These are phyloP conservation scores for Eleusine indica DNA, from an alignment of 176 grass and related monocot species.

Conservation along the genomic window DNA sequence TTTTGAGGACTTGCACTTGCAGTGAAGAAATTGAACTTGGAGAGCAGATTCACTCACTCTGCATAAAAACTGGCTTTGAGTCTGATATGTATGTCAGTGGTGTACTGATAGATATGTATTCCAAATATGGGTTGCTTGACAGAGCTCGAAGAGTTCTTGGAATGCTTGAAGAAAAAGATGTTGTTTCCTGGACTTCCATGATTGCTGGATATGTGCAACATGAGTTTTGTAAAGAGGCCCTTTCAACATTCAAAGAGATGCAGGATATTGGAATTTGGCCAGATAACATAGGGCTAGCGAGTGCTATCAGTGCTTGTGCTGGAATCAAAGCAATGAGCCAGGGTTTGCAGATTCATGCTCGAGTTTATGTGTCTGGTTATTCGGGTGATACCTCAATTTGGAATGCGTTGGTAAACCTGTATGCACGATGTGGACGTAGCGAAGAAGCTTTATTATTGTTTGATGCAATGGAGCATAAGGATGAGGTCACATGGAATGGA, in stretches of 20 bases:
- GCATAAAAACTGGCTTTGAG: slow-evolving; percentile 52
- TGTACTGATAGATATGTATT: slow-evolving; percentile 80
- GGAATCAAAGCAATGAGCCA: slow-evolving; percentile 68
- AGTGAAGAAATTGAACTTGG: slow-evolving; percentile 54
- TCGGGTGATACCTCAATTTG: slow-evolving; percentile 63
- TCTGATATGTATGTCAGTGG: slow-evolving; percentile 72
- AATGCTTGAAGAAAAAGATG: slow-evolving; percentile 65
- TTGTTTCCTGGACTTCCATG: slow-evolving; percentile 79
- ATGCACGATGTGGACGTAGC: slow-evolving; percentile 69
- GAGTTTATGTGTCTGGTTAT: slow-evolving; percentile 63
- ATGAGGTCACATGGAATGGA: slow-evolving; percentile 77
- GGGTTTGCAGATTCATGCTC: slow-evolving; percentile 60
- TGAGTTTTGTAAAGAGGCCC: slow-evolving; percentile 59
- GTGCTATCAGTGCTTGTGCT: slow-evolving; percentile 72
- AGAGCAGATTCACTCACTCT: slow-evolving; percentile 65
- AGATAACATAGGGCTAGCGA: slow-evolving; percentile 76
- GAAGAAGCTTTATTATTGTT: slow-evolving; percentile 63
- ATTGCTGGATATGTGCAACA: slow-evolving; percentile 77
- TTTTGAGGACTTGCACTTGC: slow-evolving; percentile 70
- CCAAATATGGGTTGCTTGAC: slow-evolving; percentile 51
- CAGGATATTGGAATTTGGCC: slow-evolving; percentile 59
- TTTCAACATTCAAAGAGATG: slow-evolving; percentile 71
- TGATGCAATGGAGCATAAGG: slow-evolving; percentile 49
- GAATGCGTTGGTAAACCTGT: slow-evolving; percentile 67
- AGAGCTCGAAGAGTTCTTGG: slow-evolving; percentile 56